Percentiles rank a stretch among this genome's conserved stretches.
Conservation (phyloP, 129 eudicot species). For the Daucus carota region DNA sequence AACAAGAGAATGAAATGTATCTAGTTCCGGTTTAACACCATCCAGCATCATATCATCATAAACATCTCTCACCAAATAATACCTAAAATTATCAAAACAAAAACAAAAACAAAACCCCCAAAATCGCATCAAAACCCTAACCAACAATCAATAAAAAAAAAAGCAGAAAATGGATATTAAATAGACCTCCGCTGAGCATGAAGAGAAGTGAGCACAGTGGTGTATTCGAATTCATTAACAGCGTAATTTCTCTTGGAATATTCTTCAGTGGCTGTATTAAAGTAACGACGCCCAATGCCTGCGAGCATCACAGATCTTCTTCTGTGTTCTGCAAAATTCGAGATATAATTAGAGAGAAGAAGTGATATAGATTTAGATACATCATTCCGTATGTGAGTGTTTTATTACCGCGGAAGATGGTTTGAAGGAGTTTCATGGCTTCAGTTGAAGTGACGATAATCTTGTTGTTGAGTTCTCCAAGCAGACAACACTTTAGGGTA, state of each 20-base stretch:
- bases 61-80: conserved; percentile 71
- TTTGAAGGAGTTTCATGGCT: not conserved
- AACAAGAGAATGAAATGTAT: conserved; percentile 59
- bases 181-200: conserved; percentile 59
- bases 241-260: conserved; percentile 75
- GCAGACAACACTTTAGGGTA: not conserved
- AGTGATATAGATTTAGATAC: not conserved
- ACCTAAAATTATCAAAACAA: conserved; percentile 23
- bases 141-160: not conserved
- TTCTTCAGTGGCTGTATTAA: conserved; percentile 44
- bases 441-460: no score
- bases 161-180: not conserved
- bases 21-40: conserved; percentile 74
- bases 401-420: not conserved
- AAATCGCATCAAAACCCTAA: not conserved
- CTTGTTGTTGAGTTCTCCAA: no score
- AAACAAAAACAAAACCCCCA: not conserved
- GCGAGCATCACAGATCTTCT: conserved; percentile 21
- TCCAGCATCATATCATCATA: conserved; percentile 97
- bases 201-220: conserved; percentile 66
- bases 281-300: conserved; percentile 54
- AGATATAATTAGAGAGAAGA: not conserved
- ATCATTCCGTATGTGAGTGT: not conserved
- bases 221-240: conserved; percentile 69
- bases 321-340: not conserved